A percentile compares a stretch with the other conserved stretches of the same genome.
phyloP scores from a whole-genome alignment of 2,329 filamentous ascomycete species.

The Beauveria scarabaeidicola region DNA sequence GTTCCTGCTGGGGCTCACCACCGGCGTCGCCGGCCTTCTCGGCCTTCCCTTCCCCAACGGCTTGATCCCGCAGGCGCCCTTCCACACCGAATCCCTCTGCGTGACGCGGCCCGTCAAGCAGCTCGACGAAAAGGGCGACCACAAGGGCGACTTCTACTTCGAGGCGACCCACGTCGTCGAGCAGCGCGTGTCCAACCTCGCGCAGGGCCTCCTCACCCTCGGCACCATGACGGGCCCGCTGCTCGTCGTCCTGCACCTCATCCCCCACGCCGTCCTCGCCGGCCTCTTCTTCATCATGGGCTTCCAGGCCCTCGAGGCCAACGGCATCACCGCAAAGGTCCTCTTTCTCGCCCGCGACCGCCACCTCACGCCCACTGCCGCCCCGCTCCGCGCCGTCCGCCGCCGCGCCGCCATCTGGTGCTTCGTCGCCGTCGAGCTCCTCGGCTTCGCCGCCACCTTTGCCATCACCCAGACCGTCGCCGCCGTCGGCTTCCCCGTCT shows the following conservation, averaged over 20 bases:
- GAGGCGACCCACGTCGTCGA: conserved; percentile 60
- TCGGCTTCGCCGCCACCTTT: conserved; percentile 69
- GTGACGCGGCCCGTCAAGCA: conserved; percentile 51
- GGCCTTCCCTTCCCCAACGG: conserved; percentile 77
- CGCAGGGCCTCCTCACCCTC: conserved; percentile 68
- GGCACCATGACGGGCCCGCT: conserved; percentile 72
- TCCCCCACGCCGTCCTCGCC: conserved; percentile 71
- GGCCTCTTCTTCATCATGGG: conserved; percentile 84
- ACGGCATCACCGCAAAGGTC: conserved; percentile 69
- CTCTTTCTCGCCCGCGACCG: conserved; percentile 60
- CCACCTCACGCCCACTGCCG: conserved; percentile 47
- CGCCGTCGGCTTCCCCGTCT: conserved; percentile 70
- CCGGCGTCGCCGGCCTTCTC: conserved; percentile 64
- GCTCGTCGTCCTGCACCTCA: conserved; percentile 64
- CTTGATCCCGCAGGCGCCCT: conserved; percentile 74
- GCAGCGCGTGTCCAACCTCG: conserved; percentile 70
- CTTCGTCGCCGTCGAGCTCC: conserved; percentile 60
- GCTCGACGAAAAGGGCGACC: conserved; percentile 42
- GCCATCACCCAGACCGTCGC: conserved; percentile 78
- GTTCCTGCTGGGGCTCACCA: conserved; percentile 71
- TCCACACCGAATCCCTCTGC: conserved; percentile 72
- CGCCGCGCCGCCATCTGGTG: conserved; percentile 60
- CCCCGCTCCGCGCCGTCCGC: conserved; percentile 53
- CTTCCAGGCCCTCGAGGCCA: conserved; percentile 64
- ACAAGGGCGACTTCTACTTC: conserved; percentile 47